Evolutionary conservation across 2,329 filamentous ascomycete species (phyloP).

Genomic region (Epichloe baconii): DNA sequence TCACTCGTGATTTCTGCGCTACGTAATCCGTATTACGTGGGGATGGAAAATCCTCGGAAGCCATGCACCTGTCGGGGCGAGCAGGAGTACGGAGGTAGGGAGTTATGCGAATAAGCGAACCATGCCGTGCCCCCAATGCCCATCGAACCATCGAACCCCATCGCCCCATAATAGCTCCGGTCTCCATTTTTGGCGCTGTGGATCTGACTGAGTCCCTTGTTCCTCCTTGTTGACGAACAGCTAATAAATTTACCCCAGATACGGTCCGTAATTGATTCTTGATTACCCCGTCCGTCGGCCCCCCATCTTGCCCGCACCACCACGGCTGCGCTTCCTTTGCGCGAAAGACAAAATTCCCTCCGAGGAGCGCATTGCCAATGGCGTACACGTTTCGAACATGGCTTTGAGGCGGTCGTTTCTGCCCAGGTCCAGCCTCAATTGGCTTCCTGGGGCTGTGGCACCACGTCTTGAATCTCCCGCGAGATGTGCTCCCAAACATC

Average conservation of each 20-base stretch:
- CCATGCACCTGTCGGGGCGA: conserved; percentile 1
- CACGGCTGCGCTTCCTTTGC: neutral
- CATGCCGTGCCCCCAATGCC: no score
- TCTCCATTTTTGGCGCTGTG: neutral
- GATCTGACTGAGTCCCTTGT: neutral
- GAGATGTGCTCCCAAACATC: conserved; percentile 5
- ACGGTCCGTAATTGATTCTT: neutral
- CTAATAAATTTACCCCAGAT: neutral
- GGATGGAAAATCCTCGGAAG: neutral
- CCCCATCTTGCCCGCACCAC: neutral
- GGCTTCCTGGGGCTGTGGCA: conserved; percentile 5
- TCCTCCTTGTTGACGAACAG: neutral
- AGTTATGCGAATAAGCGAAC: neutral
- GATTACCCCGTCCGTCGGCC: neutral
- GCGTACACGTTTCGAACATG: conserved; percentile 14
- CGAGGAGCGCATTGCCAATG: neutral
- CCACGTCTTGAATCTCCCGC: conserved; percentile 13
- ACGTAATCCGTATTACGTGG: neutral
- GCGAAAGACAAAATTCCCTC: neutral
- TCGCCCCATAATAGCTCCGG: neutral
- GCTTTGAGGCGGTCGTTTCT: conserved; percentile 14
- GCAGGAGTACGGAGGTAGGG: no score
- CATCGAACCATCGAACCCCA: neutral
- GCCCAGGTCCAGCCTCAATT: conserved; percentile 13
- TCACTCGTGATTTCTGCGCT: conserved; percentile 1